Evolutionary conservation across 2,329 filamentous ascomycete species (phyloP), one percentile per base, ranked within the genome.

Genomic region (Neonectria punicea): DNA sequence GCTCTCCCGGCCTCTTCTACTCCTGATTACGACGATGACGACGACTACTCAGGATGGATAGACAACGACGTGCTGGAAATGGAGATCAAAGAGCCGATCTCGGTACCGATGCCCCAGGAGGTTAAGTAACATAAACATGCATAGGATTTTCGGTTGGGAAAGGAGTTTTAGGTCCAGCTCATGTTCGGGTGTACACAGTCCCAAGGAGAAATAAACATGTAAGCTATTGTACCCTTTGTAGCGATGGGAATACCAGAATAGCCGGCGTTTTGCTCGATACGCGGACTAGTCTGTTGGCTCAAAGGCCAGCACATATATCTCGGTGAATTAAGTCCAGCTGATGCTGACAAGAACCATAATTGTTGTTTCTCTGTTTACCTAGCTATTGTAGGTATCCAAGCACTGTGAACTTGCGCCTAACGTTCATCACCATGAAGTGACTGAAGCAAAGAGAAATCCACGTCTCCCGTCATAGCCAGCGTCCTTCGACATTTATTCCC

Each of bases 31-130:
- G 73, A 76, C 5, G 77, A 79, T 2, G 75, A 79, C 1, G 77
- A 79, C 14, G 77, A 78, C 53, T 80, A 75, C 57, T 79, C 78
- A 16, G 77, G 76, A 14, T 80, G 78, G 78, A 73, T 80, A 68
- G 77, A 78, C 55, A 73, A 79, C 22, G 75, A 75, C 46, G 53
- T 71, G 16, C 63, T 73, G 43, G 74, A 75, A n/a, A 63, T 71
- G 53, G 73, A 72, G 43, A 67, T 66, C 13, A 68, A 65, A 20
- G 70, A 71, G 25, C 64, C 71, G 39, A 44, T 67, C 16, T 61
- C 56, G 11, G 57, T 54, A 18, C 39, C 64, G 16, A 59, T 63
- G 7, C 30, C 66, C 18, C 71, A 74, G 56, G 63, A 73, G 58
- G 71, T 74, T 41, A 73, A 70, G 34, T 74, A 66, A 66, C 20